A percentile compares a stretch with the other conserved stretches of the same genome.
These are phyloP conservation scores for Patellaria atrata DNA, from an alignment of 495 filamentous ascomycete species.

Conservation along the genomic window DNA sequence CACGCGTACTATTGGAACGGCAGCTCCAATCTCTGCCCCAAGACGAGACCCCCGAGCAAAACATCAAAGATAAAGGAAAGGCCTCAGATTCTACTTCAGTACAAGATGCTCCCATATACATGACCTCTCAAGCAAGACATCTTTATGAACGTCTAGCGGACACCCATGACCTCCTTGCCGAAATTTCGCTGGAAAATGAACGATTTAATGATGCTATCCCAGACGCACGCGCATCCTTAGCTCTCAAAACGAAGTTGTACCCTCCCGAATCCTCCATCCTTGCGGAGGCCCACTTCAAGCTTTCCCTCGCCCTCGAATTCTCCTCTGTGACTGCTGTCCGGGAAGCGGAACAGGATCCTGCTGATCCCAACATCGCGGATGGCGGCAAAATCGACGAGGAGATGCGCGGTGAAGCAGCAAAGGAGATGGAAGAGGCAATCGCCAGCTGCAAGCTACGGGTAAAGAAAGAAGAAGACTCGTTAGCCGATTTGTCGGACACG, in stretches of 20 bases:
- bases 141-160: constrained; percentile 77
- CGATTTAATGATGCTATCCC: constrained; percentile 66
- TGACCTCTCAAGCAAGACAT: constrained; percentile 41
- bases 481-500: constrained; percentile 3
- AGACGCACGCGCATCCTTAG: constrained; percentile 62
- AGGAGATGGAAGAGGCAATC: constrained; percentile 18
- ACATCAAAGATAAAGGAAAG: constrained; percentile 38
- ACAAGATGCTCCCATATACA: constrained; percentile 4
- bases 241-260: constrained; percentile 61
- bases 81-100: constrained; percentile 22
- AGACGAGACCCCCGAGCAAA: constrained; percentile 27
- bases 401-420: constrained; percentile 18
- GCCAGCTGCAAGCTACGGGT: constrained; percentile 12
- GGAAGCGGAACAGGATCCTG: constrained; percentile 28
- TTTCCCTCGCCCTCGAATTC: constrained; percentile 91
- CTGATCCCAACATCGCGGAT: background rate
- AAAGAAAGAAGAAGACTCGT: constrained; percentile 9
- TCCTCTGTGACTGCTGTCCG: constrained; percentile 56
- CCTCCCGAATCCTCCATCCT: constrained; percentile 64
- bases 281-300: constrained; percentile 89
- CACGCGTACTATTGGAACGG: constrained; percentile 61
- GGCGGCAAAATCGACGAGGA: constrained; percentile 12
- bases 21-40: constrained; percentile 40
- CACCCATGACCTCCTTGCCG: constrained; percentile 78
- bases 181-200: constrained; percentile 92